A percentile compares a stretch with the other conserved stretches of the same genome.
Evolutionary conservation across 208 protist genomes (phyloP).

Genomic region (Leishmania lainsoni): DNA sequence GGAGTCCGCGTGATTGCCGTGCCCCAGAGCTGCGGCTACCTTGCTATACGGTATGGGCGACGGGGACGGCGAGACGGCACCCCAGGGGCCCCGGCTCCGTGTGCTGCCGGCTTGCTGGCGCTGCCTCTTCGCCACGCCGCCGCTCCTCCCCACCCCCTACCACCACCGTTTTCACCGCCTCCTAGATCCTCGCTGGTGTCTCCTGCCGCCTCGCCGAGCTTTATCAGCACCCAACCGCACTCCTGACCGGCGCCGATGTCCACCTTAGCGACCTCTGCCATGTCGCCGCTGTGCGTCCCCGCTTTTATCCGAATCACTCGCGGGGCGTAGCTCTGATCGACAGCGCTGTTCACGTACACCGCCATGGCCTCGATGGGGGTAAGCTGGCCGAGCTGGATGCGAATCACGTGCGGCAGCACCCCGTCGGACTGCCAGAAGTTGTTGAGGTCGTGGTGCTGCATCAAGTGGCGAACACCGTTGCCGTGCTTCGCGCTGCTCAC

Average conservation of each 20-base stretch:
- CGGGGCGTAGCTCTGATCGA: constrained; percentile 92
- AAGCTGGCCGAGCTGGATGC: constrained; percentile 62
- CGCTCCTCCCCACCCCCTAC: neutral
- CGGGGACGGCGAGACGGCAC: neutral
- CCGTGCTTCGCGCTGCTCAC: constrained; percentile 91
- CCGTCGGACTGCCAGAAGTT: constrained; percentile 93
- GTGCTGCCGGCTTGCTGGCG: neutral
- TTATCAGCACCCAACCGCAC: constrained; percentile 64
- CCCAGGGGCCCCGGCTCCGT: neutral
- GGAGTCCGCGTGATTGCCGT: neutral
- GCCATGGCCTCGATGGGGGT: constrained; percentile 54
- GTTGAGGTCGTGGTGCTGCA: constrained; percentile 50
- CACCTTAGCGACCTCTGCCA: constrained; percentile 57
- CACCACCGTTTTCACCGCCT: neutral
- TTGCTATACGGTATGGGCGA: constrained; percentile 7
- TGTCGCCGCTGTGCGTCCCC: constrained; percentile 69
- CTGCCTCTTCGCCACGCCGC: neutral
- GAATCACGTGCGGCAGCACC: constrained; percentile 75
- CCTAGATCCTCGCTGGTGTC: constrained; percentile 10
- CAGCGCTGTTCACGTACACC: constrained; percentile 65
- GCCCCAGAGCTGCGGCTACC: constrained; percentile 11
- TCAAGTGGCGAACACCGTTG: constrained; percentile 73
- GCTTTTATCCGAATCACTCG: constrained; percentile 59
- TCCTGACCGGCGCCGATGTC: constrained; percentile 47
- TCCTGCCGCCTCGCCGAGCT: constrained; percentile 25